Evolutionary conservation across 1,284 basidiomycete species (phyloP).

Genomic region (Microbotryum violaceum): DNA sequence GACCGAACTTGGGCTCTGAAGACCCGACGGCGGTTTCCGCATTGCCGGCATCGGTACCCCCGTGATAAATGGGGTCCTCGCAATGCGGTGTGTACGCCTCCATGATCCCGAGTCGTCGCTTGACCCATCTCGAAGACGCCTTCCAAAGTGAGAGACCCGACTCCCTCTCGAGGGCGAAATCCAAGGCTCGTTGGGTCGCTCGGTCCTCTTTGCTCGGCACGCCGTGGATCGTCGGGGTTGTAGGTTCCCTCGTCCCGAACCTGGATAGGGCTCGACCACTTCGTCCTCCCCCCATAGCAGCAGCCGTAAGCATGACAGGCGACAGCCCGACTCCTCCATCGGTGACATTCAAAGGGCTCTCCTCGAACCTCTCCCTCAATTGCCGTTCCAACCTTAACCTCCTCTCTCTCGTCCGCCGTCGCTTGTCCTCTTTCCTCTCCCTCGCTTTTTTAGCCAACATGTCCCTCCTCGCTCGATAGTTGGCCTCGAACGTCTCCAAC

Average conservation of each 20-base stretch:
- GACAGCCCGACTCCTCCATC: not conserved
- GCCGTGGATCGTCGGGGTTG: no score
- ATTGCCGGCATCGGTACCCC: no score
- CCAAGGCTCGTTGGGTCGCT: not conserved
- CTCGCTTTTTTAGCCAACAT: conserved; percentile 11
- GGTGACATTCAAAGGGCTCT: not conserved
- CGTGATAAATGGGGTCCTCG: no score
- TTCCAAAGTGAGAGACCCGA: not conserved
- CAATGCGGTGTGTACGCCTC: conserved; percentile 7
- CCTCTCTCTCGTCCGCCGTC: conserved; percentile 2
- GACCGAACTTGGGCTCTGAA: no score
- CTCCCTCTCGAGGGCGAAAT: not conserved
- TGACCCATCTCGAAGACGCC: not conserved
- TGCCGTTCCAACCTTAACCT: conserved; percentile 35
- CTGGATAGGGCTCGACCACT: not conserved
- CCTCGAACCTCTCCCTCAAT: conserved; percentile 4
- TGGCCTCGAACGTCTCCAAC: conserved; percentile 48
- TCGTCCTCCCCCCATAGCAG: not conserved
- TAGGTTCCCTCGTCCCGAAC: no score
- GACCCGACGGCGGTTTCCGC: no score
- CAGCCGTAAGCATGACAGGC: not conserved
- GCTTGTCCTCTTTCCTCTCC: conserved; percentile 15
- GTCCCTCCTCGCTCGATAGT: conserved; percentile 46
- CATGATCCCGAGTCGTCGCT: conserved; percentile 6
- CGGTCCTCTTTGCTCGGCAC: not conserved